Conservation (phyloP, 495 filamentous ascomycete genomes). For the Podospora australis region DNA sequence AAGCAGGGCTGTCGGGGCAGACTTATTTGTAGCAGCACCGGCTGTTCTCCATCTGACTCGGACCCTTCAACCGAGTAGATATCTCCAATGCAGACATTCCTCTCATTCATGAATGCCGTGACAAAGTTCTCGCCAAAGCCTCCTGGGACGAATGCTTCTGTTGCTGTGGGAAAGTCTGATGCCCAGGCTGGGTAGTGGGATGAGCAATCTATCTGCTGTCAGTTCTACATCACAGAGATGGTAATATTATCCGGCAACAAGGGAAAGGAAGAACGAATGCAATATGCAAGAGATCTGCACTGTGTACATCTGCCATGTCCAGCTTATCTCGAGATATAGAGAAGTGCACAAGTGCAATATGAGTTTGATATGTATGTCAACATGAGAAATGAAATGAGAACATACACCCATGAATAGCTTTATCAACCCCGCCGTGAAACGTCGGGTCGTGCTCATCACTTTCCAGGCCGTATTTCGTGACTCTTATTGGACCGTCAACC, state of each 20-base stretch:
- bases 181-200: slow-evolving; percentile 47
- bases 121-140: slow-evolving; percentile 56
- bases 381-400: too few species aligned
- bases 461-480: slow-evolving; percentile 40
- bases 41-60: too few species aligned
- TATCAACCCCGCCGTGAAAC: slow-evolving; percentile 49
- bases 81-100: slow-evolving; percentile 54
- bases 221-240: too few species aligned
- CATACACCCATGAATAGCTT: slow-evolving; percentile 52
- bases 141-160: slow-evolving; percentile 39
- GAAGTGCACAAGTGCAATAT: neutral
- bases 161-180: slow-evolving; percentile 36
- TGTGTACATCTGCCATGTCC: too few species aligned
- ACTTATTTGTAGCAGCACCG: slow-evolving; percentile 28
- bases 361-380: neutral
- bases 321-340: too few species aligned
- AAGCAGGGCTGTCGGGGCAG: slow-evolving; percentile 50
- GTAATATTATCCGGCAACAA: too few species aligned
- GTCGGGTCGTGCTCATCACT: slow-evolving; percentile 51
- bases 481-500: slow-evolving; percentile 32
- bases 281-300: too few species aligned
- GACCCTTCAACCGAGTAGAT: slow-evolving; percentile 31
- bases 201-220: slow-evolving; percentile 36
- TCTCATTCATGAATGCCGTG: slow-evolving; percentile 44
- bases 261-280: too few species aligned